Base-by-base conservation (phyloP, 225 moss, liverwort and hornwort genomes). In the Polytrichum commune region DNA sequence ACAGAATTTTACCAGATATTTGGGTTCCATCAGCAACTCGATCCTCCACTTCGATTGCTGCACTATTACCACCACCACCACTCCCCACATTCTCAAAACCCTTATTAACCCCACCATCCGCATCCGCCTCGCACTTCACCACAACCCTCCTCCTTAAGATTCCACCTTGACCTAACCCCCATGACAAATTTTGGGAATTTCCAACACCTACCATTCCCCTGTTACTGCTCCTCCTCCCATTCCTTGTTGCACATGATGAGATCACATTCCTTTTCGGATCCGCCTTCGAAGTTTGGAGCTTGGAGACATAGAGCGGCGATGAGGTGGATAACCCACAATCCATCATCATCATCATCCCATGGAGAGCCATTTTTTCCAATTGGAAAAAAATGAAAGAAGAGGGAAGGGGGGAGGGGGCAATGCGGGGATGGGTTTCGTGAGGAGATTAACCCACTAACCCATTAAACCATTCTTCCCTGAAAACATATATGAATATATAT, bases 121-220 rank as follows among this genome's bases (percentile, higher is more conserved):
- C 83, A 76, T 78, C 80, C 65, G 80, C 76, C 30, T 74, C 78
- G 75, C 86, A 83, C 66, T 71, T 76, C 25, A 74, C 79, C 60
- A 65, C 35, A 32, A 71, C 25, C 69, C 69, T 74, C 73, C 80
- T 54, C 66, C 77, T 67, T 46, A 46, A 16, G 3, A 86, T 68
- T 30, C 77, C 65, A 58, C 80, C 81, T 58, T 86, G 86, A 26
- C 86, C 83, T 63, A 80, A 72, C 1, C 78, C 71, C 63, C 55
- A 63, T 10, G 68, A 27, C 46, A 61, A 75, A 58, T 53, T 76
- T 65, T 46, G 46, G 46, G 46, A 46, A 46, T 46, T 46, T 16
- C 46, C 13, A 46, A 46, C 68, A 65, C 53, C 35, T 78, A 63
- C 66, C 68, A 62, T 62, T 53, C 5, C 70, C 62, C 24, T 61